phyloP scores from a whole-genome alignment of 331 rosid species.

The Erythrophleum ivorense region DNA sequence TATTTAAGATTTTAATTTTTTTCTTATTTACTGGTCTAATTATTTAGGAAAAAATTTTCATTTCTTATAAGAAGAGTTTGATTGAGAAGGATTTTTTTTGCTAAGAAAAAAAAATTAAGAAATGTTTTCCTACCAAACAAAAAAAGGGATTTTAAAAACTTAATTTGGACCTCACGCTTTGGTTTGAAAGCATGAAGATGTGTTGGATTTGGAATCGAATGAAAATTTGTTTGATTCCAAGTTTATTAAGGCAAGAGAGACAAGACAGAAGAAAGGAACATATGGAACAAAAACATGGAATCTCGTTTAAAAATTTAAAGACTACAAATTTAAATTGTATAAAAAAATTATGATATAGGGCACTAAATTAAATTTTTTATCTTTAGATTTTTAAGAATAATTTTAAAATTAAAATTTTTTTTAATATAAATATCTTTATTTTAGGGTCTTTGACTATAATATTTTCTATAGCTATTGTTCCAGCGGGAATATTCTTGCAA shows the following conservation, averaged over 20 bases:
- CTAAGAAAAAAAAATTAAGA: not conserved
- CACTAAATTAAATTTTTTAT: too few relatives aligned
- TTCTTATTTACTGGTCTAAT: too few relatives aligned
- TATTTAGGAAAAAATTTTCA: too few relatives aligned
- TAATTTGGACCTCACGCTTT: not conserved
- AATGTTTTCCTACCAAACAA: not conserved
- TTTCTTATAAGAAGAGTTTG: not conserved
- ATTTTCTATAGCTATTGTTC: not conserved
- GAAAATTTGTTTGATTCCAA: not conserved
- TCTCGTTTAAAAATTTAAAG: too few relatives aligned
- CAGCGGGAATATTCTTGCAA: not conserved
- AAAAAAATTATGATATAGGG: too few relatives aligned
- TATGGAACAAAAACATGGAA: not conserved
- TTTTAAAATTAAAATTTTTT: too few relatives aligned
- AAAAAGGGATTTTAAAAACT: not conserved
- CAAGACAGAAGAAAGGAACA: not conserved
- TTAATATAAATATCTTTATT: too few relatives aligned
- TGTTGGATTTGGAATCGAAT: not conserved
- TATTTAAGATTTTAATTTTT: too few relatives aligned
- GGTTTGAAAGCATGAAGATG: not conserved
- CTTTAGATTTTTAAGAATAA: too few relatives aligned
- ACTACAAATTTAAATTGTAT: too few relatives aligned
- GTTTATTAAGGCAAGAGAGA: not conserved
- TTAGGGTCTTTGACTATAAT: too few relatives aligned
- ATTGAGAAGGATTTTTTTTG: not conserved